These are phyloP conservation scores for Hippophae rhamnoides DNA, from an alignment of 306 rosid species.

Conservation along the genomic window DNA sequence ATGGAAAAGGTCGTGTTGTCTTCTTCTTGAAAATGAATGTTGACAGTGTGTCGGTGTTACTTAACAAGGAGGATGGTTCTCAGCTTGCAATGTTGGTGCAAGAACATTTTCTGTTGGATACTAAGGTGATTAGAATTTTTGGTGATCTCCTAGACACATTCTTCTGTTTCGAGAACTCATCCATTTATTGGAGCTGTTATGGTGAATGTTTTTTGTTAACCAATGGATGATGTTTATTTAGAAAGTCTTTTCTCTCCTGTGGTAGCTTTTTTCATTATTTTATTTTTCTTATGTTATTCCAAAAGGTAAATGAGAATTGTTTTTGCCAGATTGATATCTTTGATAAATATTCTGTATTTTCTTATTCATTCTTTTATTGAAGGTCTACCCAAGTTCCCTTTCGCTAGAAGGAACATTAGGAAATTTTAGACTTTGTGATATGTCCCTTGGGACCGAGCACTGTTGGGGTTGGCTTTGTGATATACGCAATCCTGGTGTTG, in stretches of 20 bases:
- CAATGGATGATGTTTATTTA: no score
- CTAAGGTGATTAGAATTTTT: constrained; percentile 49
- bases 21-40: constrained; percentile 79
- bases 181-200: no score
- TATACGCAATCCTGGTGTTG: constrained; percentile 85
- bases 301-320: not conserved
- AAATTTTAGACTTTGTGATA: constrained; percentile 81
- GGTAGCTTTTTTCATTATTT: not conserved
- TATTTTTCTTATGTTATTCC: not conserved
- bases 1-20: constrained; percentile 79
- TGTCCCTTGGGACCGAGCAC: constrained; percentile 61
- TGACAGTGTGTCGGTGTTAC: constrained; percentile 78
- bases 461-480: constrained; percentile 98
- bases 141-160: not conserved
- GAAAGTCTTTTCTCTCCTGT: not conserved
- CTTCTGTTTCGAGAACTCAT: no score
- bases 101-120: constrained; percentile 74
- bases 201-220: no score
- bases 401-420: constrained; percentile 88
- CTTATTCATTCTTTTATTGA: constrained; percentile 13
- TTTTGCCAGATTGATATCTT: constrained; percentile 1
- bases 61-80: constrained; percentile 91
- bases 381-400: constrained; percentile 93
- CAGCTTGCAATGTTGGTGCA: constrained; percentile 82
- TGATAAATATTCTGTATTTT: constrained; percentile 8